phyloP scores from a whole-genome alignment of 2,329 filamentous ascomycete genomes.

The Bertia moriformis region DNA sequence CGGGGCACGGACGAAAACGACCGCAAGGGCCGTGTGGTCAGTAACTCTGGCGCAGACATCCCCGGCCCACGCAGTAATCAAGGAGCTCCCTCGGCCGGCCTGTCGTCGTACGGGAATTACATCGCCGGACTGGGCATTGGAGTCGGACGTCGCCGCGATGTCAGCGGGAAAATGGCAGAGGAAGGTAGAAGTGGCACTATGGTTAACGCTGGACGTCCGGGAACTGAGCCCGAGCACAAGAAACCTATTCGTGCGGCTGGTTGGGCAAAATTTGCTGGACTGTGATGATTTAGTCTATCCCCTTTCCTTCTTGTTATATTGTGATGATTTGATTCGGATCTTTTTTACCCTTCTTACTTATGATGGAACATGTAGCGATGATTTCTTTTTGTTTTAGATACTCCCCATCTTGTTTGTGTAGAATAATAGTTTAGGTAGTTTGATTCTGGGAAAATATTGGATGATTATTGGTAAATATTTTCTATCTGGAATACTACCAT shows the following conservation, averaged over 20 bases:
- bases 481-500: too few relatives aligned
- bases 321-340: background rate
- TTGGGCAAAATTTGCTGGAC: conserved; percentile 27
- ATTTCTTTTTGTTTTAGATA: too few relatives aligned
- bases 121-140: conserved; percentile 21
- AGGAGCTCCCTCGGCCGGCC: conserved; percentile 10
- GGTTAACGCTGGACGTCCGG: conserved; percentile 3
- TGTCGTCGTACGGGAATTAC: conserved; percentile 21
- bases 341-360: background rate
- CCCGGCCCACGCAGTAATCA: conserved; percentile 7
- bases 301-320: background rate
- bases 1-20: conserved; percentile 15
- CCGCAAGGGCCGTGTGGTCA: conserved; percentile 24
- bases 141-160: conserved; percentile 26
- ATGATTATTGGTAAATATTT: too few relatives aligned
- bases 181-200: conserved; percentile 21
- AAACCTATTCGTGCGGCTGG: conserved; percentile 19
- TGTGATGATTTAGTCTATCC: conserved; percentile 11
- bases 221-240: conserved; percentile 5
- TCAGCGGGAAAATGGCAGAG: conserved; percentile 28
- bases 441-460: too few relatives aligned
- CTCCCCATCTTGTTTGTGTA: too few relatives aligned
- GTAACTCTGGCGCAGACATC: conserved; percentile 22
- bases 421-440: too few relatives aligned
- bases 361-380: too few relatives aligned